Evolutionary conservation across 1,284 basidiomycete genomes (phyloP).

Genomic region (Cryptococcus neoformans): DNA sequence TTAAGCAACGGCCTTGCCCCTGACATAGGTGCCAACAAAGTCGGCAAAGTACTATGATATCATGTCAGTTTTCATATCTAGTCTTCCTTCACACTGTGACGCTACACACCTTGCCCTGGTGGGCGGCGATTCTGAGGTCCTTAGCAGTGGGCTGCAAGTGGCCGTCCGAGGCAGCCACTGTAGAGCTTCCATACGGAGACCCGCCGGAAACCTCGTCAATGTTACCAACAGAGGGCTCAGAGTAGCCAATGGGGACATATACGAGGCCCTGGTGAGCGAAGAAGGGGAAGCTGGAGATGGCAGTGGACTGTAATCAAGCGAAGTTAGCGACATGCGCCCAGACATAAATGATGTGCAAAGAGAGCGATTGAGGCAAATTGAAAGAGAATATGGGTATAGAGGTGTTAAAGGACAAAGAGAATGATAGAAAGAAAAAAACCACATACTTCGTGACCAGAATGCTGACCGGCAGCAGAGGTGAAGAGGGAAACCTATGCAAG

Average conservation of each 20-base stretch:
- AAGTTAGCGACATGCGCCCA: background rate
- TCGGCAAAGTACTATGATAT: slow-evolving; percentile 39
- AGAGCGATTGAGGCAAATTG: background rate
- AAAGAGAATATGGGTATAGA: background rate
- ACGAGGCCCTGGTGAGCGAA: slow-evolving; percentile 60
- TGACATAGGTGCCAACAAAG: slow-evolving; percentile 40
- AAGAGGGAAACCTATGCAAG: slow-evolving; percentile 12
- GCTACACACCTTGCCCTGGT: slow-evolving; percentile 56
- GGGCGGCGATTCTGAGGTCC: slow-evolving; percentile 63
- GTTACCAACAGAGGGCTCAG: slow-evolving; percentile 46
- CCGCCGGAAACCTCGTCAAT: slow-evolving; percentile 62
- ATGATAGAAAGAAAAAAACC: background rate
- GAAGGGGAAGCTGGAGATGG: slow-evolving; percentile 64
- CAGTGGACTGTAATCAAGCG: slow-evolving; percentile 52
- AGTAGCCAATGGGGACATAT: slow-evolving; percentile 65
- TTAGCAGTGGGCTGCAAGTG: slow-evolving; percentile 60
- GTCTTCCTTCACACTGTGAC: background rate
- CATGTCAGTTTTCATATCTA: background rate
- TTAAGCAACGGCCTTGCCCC: slow-evolving; percentile 27
- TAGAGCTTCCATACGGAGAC: slow-evolving; percentile 62
- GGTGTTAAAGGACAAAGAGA: too few species aligned
- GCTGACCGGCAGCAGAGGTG: slow-evolving; percentile 42
- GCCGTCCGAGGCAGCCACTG: slow-evolving; percentile 63
- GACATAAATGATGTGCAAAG: too few species aligned
- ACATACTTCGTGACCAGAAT: slow-evolving; percentile 49